phyloP scores from a whole-genome alignment of 129 eudicot genomes.

The Kitagawia praeruptora region DNA sequence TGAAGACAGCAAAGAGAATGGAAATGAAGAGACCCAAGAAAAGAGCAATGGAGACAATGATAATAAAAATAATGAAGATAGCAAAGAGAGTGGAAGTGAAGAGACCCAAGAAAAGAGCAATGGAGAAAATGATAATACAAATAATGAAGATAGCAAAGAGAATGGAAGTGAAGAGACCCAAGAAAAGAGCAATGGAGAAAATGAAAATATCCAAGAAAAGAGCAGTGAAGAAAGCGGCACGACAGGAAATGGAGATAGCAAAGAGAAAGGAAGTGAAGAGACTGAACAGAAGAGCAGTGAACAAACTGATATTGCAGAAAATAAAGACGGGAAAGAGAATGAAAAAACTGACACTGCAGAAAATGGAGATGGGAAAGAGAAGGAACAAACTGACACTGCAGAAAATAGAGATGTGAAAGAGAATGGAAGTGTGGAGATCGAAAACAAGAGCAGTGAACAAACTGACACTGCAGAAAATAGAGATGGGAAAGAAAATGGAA shows the following conservation, averaged over 20 bases:
- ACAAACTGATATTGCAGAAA: slow-evolving; percentile 16
- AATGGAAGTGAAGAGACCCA: slow-evolving; percentile 16
- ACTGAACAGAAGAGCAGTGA: background rate
- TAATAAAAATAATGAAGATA: slow-evolving; percentile 6
- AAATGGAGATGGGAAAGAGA: background rate
- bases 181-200: slow-evolving; percentile 26
- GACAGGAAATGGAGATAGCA: slow-evolving; percentile 16
- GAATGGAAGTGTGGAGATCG: slow-evolving; percentile 8
- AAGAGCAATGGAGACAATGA: slow-evolving; percentile 25
- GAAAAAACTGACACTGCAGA: slow-evolving; percentile 4
- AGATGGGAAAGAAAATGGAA: slow-evolving; percentile 31
- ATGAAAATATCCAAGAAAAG: slow-evolving; percentile 26
- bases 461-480: background rate
- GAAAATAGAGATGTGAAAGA: slow-evolving; percentile 26
- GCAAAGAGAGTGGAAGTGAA: slow-evolving; percentile 23
- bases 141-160: slow-evolving; percentile 4
- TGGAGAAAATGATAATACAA: slow-evolving; percentile 4
- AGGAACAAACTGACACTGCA: no score
- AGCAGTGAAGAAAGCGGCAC: slow-evolving; percentile 16
- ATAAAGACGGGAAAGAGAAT: slow-evolving; percentile 6
- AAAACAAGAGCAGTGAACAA: slow-evolving; percentile 6
- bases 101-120: slow-evolving; percentile 2
- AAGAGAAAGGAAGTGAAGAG: slow-evolving; percentile 22
- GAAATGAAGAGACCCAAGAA: slow-evolving; percentile 23
- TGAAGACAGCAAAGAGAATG: slow-evolving; percentile 18